Conservation (phyloP, 306 rosid species). For the Elaeagnus macrophylla region DNA sequence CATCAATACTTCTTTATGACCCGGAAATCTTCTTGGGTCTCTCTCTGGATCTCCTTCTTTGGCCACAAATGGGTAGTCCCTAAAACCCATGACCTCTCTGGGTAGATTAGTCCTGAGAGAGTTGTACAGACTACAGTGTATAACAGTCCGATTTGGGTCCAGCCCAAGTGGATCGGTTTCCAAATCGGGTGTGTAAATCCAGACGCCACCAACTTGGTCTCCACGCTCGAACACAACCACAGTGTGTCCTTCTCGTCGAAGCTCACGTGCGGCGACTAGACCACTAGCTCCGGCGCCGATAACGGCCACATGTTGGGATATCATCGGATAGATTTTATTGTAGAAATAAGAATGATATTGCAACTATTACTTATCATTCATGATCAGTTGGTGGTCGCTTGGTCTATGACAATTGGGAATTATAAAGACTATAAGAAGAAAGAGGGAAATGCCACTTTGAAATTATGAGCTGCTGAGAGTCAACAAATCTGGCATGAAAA, state of each 20-base stretch:
- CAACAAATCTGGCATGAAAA: no score
- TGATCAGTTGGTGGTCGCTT: no score
- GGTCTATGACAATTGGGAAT: no score
- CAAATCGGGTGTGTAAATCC: constrained; percentile 24
- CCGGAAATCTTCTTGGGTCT: constrained; percentile 43
- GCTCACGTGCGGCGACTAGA: constrained; percentile 29
- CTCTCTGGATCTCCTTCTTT: constrained; percentile 16
- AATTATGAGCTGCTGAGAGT: no score
- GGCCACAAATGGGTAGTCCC: constrained; percentile 29
- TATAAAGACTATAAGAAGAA: no score
- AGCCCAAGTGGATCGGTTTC: constrained; percentile 27
- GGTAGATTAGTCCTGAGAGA: constrained; percentile 34
- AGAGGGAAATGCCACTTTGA: no score
- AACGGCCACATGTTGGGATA: constrained; percentile 24
- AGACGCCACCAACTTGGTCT: constrained; percentile 28
- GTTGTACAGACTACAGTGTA: constrained; percentile 29
- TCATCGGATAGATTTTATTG: neutral
- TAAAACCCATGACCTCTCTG: constrained; percentile 29
- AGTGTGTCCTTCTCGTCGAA: constrained; percentile 21
- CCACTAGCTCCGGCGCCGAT: constrained; percentile 34
- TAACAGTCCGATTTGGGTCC: constrained; percentile 14
- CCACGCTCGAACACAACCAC: constrained; percentile 28
- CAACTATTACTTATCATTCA: no score
- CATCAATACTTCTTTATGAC: constrained; percentile 39
- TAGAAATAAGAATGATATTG: no score